A percentile compares a stretch with the other conserved stretches of the same genome.
phyloP scores from a whole-genome alignment of 225 moss, liverwort and hornwort species.

The Pseudisothecium myosuroides region DNA sequence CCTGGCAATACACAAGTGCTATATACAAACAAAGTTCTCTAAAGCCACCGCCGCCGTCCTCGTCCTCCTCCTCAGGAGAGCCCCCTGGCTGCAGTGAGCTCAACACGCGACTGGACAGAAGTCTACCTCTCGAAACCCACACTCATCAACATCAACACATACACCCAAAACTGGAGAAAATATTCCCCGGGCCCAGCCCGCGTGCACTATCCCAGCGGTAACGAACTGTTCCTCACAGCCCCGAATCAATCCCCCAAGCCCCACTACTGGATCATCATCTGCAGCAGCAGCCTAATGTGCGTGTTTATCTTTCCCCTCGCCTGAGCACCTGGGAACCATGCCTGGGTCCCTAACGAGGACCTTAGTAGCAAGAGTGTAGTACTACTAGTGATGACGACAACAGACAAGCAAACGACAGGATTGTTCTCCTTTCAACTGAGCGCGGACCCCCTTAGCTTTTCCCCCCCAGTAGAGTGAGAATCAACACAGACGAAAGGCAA shows the following conservation, averaged over 20 bases:
- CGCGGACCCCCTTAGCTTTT: neutral
- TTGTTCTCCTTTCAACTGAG: neutral
- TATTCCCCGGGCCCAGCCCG: neutral
- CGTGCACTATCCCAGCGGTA: neutral
- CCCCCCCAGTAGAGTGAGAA: neutral
- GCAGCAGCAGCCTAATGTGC: neutral
- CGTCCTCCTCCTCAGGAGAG: neutral
- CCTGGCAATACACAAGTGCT: neutral
- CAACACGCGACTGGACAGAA: neutral
- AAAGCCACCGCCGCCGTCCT: neutral
- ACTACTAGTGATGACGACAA: neutral
- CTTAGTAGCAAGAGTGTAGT: neutral
- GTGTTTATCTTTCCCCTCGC: neutral
- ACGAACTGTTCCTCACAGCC: neutral
- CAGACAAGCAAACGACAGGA: constrained; percentile 13
- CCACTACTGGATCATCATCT: neutral
- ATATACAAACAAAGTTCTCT: neutral
- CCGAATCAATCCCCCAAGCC: neutral
- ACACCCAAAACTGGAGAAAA: neutral
- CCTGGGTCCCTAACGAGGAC: neutral
- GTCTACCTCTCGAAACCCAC: neutral
- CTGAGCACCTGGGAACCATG: neutral
- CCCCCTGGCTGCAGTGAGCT: neutral
- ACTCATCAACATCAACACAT: neutral
- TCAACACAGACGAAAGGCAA: neutral